Base-by-base conservation (phyloP, 495 filamentous ascomycete species). In the Xylaria bambusicola region DNA sequence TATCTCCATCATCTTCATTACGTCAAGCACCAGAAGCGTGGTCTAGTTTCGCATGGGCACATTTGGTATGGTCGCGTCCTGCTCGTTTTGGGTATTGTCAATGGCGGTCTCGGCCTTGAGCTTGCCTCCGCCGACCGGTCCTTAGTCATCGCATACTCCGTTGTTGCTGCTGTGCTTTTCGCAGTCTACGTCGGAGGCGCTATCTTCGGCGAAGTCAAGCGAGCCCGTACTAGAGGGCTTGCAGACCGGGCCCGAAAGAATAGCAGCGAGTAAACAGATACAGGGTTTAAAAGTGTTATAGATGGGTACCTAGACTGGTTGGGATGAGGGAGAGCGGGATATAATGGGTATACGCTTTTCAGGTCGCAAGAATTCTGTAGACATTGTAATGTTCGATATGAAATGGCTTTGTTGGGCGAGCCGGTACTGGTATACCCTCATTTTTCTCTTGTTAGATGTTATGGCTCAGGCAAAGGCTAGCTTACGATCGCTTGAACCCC, bases 51-150 rank as follows among this genome's bases (percentile, higher is more conserved):
- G n/a, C 73, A 84, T 54, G 64, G 72, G 3, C 90, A 93, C 66
- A 83, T 87, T 63, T 91, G 89, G 88, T 82, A 79, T 58, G 90
- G 89, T 3, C 82, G 90, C 1, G 44, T 70, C 6, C 62, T 90
- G 33, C 78, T 92, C 23, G 64, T 78, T 3, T 63, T 89, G n/a
- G 90, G 84, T 2, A 75, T 90, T 33, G 75, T 91, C 54, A 92
- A 91, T 69, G 89, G 82, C 50, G 88, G 89, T 0, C 70, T 90
- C 4, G 89, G 89, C 0, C 75, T 91, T 13, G 57, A 73, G 24
- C 67, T 88, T n/a, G 70, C 80, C 17, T 61, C 65, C 10, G 77
- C 75, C 6, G 60, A 69, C 0, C 63, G 46, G n/a, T 73, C 75
- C 2, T 80, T 79, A 24, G 56, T 84, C 27, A 79, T 87, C 60